Percentiles rank a stretch among this genome's conserved stretches.
Conservation (phyloP, 805 yeast genomes). For the Ogataea naganishii region DNA sequence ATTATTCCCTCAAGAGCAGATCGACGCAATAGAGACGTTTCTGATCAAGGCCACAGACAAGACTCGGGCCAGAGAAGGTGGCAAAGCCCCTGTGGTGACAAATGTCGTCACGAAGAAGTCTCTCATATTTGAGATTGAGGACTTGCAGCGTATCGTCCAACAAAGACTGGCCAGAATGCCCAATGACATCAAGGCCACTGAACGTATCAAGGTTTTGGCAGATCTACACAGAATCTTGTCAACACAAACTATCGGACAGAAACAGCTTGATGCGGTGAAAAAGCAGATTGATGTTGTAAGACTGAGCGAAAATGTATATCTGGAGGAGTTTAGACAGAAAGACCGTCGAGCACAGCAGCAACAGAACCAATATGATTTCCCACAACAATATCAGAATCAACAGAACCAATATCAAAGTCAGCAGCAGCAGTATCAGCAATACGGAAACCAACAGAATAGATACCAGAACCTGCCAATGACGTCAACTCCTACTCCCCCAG, state of each 20-base stretch:
- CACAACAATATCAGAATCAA: no score
- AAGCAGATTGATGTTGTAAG: constrained; percentile 23
- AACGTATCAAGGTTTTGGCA: constrained; percentile 33
- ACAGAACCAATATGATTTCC: no score
- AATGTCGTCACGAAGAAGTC: constrained; percentile 4
- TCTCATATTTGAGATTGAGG: constrained; percentile 23
- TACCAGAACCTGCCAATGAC: no score
- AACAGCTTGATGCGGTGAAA: constrained; percentile 22
- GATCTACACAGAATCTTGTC: constrained; percentile 33
- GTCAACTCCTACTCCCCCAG: constrained; percentile 1
- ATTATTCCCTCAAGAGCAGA: constrained; percentile 61
- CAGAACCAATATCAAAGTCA: no score
- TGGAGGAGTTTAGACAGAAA: constrained; percentile 15
- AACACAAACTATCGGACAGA: constrained; percentile 15
- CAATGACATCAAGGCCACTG: constrained; percentile 31
- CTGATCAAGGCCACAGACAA: constrained; percentile 50
- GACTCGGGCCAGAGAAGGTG: no score
- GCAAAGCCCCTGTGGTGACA: no score
- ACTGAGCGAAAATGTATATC: constrained; percentile 23
- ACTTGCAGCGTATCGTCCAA: constrained; percentile 34
- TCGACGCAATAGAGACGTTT: constrained; percentile 68
- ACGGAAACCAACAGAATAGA: no score
- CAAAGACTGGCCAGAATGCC: constrained; percentile 26
- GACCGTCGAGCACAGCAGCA: constrained; percentile 19
- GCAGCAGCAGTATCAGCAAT: no score